Base-by-base conservation (phyloP, 768 basidiomycete species). In the Boletus sensibilis region DNA sequence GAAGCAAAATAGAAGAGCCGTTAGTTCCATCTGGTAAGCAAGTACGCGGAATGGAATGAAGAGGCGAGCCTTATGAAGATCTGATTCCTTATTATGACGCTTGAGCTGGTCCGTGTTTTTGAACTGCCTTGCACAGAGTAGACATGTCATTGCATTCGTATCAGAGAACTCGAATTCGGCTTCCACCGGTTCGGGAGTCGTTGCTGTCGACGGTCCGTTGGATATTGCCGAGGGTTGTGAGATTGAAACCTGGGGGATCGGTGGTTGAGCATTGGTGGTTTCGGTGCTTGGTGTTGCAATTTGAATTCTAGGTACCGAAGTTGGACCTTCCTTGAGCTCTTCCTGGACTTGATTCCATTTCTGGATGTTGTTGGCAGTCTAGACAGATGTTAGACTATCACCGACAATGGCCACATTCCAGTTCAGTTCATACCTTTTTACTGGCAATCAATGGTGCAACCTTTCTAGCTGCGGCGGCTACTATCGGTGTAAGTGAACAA, bases 321-420 rank as follows among this genome's bases (percentile, higher is more conserved):
- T 67, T 33, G 74, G 54, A 41, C 77, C 72, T 57, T 82, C 78
- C 35, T 81, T 82, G 48, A 97, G 79, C 65, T 94, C 95, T 73
- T 88, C 88, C 73, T 96, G 92, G 11, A 95, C 92, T 75, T 88
- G 88, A 69, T 95, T 98, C 97, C 96, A 99, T 70, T 98, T 98
- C 65, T 82, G 87, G 68, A 99, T 98, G 65, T 94, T 94, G 70
- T 82, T 90, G 47, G 83, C 90, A 43, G 86, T 90, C 92, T 97
- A 68, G 40, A 50, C 9, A 46, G 16, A 56, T 27, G 50, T 60
- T 42, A 64, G n/a, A 33, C 49, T n/a, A 46, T 18, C 9, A 23
- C 20, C 10, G 21, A 18, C 16, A 31, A 46, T 14, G 20, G 43
- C 8, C 6, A 49, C 12, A 29, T 38, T 23, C 3, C 5, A 37